Evolutionary conservation across 345 rosid species (phyloP), one percentile per base, ranked within the genome.

Genomic region (Theobroma cacao): DNA sequence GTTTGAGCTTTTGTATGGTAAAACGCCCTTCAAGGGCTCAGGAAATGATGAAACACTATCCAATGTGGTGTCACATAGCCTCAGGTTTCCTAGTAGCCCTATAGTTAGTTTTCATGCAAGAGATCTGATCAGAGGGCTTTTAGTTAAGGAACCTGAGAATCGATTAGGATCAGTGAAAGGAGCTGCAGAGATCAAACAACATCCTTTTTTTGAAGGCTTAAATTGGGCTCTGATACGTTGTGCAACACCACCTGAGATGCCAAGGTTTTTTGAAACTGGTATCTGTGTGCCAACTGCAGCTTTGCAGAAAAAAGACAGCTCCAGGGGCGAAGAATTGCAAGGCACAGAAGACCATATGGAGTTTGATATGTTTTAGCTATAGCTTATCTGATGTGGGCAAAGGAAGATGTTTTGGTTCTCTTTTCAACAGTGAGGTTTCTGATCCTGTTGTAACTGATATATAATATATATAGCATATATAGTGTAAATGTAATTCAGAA

Each of bases 201-300:
- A 92, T 55, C 80, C 91, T 26, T 92, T 92, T 84, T 92, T 92
- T 5, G 91, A 89, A 58, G 94, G 97, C 83, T 87, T 92, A 24
- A 92, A 92, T 50, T 92, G 97, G 97, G 94, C 97, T 66, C 86
- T 90, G 43, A 87, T 92, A 61, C 87, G 97, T 7, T 92, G 97
- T 34, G 82, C 91, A 7, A 79, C 83, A 13, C 97, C 97, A 22
- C 97, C 97, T 0, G 94, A 90, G 88, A 77, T 88, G 81, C 94
- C 92, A 0, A 82, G 65, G 74, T 48, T 65, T 45, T 84, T 30
- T 17, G 87, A 86, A 22, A 24, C 80, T 10, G 80, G 84, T 28
- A n/a, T 43, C 33, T 56, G 68, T 64, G 48, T 70, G 7, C 75
- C 76, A n/a, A 2, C 75, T 7, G 26, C 70, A 5, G 41, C 80